These are phyloP conservation scores for Pilobolus umbonatus DNA, from an alignment of 192 early-diverging fungal species.

Conservation along the genomic window DNA sequence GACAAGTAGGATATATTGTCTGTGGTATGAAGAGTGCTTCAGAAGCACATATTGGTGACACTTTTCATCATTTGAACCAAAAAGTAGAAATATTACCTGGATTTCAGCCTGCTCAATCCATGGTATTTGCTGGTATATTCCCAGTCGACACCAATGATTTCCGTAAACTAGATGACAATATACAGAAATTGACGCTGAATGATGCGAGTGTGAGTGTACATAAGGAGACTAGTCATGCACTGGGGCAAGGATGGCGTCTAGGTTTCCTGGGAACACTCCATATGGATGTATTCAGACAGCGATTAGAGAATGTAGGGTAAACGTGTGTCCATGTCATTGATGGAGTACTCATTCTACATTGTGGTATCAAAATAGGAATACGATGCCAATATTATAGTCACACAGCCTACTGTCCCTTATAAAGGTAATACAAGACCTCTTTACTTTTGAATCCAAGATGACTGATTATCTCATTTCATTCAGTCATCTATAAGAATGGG, in stretches of 20 bases:
- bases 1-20: slow-evolving; percentile 89
- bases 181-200: slow-evolving; percentile 92
- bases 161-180: slow-evolving; percentile 81
- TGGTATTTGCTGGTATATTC: slow-evolving; percentile 94
- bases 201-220: slow-evolving; percentile 89
- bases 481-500: slow-evolving; percentile 52
- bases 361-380: slow-evolving; percentile 62
- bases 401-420: slow-evolving; percentile 90
- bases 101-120: slow-evolving; percentile 91
- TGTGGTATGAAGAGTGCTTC: slow-evolving; percentile 90
- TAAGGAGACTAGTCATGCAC: slow-evolving; percentile 74
- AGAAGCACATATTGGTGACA: slow-evolving; percentile 95
- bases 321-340: background rate
- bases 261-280: slow-evolving; percentile 96
- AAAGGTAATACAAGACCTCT: slow-evolving; percentile 39
- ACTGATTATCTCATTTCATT: background rate
- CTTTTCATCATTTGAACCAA: slow-evolving; percentile 71
- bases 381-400: slow-evolving; percentile 85
- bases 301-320: slow-evolving; percentile 67
- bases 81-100: slow-evolving; percentile 76
- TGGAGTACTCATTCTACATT: background rate
- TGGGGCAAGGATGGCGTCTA: slow-evolving; percentile 95
- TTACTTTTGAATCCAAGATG: background rate
- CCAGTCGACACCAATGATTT: slow-evolving; percentile 89
- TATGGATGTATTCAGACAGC: slow-evolving; percentile 97